Evolutionary conservation across 2,329 filamentous ascomycete species (phyloP).

Genomic region (Fusarium luffae): DNA sequence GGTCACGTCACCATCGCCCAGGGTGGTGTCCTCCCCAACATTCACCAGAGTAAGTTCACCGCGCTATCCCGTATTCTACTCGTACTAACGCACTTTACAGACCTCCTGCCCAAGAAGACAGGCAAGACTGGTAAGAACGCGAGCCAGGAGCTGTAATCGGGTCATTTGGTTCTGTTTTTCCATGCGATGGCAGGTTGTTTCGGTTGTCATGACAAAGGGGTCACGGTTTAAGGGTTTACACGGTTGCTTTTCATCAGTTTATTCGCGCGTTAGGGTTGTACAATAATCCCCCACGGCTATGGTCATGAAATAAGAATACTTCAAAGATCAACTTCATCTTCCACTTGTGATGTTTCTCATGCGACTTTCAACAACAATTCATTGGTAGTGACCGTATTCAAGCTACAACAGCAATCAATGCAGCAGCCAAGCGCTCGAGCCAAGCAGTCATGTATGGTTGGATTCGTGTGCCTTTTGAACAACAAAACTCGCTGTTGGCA

Average conservation of each 20-base stretch:
- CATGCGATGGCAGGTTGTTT: constrained; percentile 70
- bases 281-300: constrained; percentile 76
- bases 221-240: constrained; percentile 81
- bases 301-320: constrained; percentile 72
- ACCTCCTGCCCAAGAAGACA: constrained; percentile 99
- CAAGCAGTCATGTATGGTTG: not conserved
- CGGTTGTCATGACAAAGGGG: constrained; percentile 85
- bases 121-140: constrained; percentile 91
- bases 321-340: constrained; percentile 52
- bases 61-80: not conserved
- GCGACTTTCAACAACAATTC: not conserved
- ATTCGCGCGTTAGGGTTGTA: constrained; percentile 71
- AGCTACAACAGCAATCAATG: no score
- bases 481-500: not conserved
- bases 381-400: not conserved
- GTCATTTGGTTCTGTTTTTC: constrained; percentile 61
- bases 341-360: not conserved
- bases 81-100: constrained; percentile 63
- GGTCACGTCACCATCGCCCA: constrained; percentile 97
- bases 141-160: constrained; percentile 91
- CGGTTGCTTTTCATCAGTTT: constrained; percentile 62
- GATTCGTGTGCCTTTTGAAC: no score
- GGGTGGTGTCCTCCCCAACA: constrained; percentile 96
- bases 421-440: not conserved
- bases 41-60: constrained; percentile 85